Conservation (phyloP, 495 filamentous ascomycete genomes). For the Neurospora tetraspora region DNA sequence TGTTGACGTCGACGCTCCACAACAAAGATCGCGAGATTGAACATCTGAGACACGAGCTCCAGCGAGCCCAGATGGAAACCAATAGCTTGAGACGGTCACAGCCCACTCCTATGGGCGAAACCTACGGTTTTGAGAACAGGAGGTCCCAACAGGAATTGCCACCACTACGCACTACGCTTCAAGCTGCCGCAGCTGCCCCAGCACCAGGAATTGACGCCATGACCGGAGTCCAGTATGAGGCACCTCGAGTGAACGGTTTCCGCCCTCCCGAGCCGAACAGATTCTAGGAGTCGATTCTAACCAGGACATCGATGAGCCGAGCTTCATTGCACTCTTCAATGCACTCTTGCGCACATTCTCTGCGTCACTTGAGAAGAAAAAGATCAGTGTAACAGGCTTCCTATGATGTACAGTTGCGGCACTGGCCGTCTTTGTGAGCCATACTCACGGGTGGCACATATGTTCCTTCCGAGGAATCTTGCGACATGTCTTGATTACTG, state of each 20-base stretch:
- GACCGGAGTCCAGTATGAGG: constrained; percentile 47
- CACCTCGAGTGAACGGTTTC: constrained; percentile 29
- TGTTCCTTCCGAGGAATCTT: neutral
- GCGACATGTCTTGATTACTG: neutral
- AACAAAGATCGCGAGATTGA: constrained; percentile 36
- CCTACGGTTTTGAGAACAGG: constrained; percentile 20
- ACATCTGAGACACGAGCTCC: constrained; percentile 34
- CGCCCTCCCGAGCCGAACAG: constrained; percentile 13
- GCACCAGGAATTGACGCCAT: constrained; percentile 35
- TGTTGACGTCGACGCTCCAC: constrained; percentile 23
- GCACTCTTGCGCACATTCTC: neutral
- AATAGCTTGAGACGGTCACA: constrained; percentile 30
- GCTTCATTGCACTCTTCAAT: neutral
- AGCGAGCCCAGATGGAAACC: neutral
- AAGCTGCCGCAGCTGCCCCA: constrained; percentile 6
- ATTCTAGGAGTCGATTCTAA: constrained; percentile 2
- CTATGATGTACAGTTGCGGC: neutral
- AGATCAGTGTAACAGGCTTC: neutral
- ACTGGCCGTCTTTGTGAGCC: neutral
- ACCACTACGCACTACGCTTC: constrained; percentile 31
- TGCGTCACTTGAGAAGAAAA: neutral
- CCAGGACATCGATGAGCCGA: neutral
- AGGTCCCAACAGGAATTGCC: constrained; percentile 34
- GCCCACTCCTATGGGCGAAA: constrained; percentile 14
- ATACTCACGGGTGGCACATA: neutral